A percentile compares a stretch with the other conserved stretches of the same genome.
phyloP scores from a whole-genome alignment of 2,329 filamentous ascomycete genomes.

The Cladosporium phlei region DNA sequence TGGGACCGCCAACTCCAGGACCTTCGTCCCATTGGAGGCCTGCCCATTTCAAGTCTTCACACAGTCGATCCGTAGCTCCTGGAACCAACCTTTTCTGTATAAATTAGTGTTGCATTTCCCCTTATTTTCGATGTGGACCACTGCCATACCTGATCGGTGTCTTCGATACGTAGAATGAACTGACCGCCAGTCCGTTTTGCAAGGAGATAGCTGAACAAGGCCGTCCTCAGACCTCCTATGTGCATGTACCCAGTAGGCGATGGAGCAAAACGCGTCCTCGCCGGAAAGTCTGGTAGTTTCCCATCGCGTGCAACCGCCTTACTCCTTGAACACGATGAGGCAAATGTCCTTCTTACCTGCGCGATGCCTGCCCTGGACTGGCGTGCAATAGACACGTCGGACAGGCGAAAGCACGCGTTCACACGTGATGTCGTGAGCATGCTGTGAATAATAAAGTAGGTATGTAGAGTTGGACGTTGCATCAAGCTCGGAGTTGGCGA shows the following conservation, averaged over 20 bases:
- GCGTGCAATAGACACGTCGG: no score
- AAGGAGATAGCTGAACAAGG: conserved; percentile 92
- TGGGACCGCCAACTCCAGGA: conserved; percentile 72
- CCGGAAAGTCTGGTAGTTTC: conserved; percentile 53
- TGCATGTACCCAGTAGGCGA: conserved; percentile 94
- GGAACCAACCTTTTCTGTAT: conserved; percentile 70
- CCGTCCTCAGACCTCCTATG: conserved; percentile 84
- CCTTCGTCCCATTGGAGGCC: conserved; percentile 93
- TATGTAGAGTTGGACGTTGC: no score
- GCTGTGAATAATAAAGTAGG: no score
- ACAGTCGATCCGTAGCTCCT: conserved; percentile 73
- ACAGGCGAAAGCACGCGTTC: no score
- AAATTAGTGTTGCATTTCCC: background rate
- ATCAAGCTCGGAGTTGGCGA: no score
- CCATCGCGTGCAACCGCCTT: conserved; percentile 13
- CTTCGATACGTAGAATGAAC: conserved; percentile 87
- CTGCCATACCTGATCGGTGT: conserved; percentile 74
- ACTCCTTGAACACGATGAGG: conserved; percentile 4
- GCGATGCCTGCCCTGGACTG: no score
- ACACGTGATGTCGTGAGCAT: no score
- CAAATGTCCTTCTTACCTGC: conserved; percentile 13
- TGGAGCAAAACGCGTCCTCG: conserved; percentile 83
- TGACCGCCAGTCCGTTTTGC: conserved; percentile 82
- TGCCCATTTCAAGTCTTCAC: conserved; percentile 79
- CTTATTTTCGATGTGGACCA: background rate